Base-by-base conservation (phyloP, 1,284 basidiomycete genomes). In the Pascua guehoae region DNA sequence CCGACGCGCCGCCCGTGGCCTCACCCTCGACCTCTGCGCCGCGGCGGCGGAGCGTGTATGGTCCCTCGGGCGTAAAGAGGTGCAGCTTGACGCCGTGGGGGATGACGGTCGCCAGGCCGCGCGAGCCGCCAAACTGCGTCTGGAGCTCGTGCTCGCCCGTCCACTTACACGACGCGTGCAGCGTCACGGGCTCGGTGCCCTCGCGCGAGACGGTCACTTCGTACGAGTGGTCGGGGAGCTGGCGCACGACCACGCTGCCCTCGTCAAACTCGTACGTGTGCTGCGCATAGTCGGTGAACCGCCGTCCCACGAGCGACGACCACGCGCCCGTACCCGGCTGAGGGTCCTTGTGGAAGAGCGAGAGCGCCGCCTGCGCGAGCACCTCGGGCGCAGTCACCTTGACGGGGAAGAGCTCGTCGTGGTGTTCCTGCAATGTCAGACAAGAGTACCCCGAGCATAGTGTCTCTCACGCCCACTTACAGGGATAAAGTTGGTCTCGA, bases 401-500 rank as follows among this genome's bases (percentile, higher is more conserved):
- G 1, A 82, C 78, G 5, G 88, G 87, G 78, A 92, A 91, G 18
- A 94, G 79, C 56, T 88, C 84, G 52, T 85, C 80, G 66, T 84
- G 82, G 72, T 92, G 86, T 39, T 42, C 66, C 74, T 63, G 24
- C 24, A 32, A 32, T 32, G 24, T 32, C 24, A 32, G 24, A 32
- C 24, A 32, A 32, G n/a, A 32, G 24, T 32, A 32, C 24, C 24
- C 24, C 4, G 24, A 7, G 24, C 4, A 32, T 32, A 32, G 7
- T 32, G 24, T 69, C 89, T 69, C 89, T 7, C 24, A 32, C 89
- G 24, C 24, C 24, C 24, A 32, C 24, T 32, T 32, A 32, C 24
- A 38, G 84, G 82, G 67, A 97, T 94, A 70, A 96, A 97, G 2
- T 91, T 91, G 9, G 93, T 96, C 75, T 96, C 93, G 7, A 97